phyloP scores from a whole-genome alignment of 805 yeast genomes.

The Ogataea pignaliae region DNA sequence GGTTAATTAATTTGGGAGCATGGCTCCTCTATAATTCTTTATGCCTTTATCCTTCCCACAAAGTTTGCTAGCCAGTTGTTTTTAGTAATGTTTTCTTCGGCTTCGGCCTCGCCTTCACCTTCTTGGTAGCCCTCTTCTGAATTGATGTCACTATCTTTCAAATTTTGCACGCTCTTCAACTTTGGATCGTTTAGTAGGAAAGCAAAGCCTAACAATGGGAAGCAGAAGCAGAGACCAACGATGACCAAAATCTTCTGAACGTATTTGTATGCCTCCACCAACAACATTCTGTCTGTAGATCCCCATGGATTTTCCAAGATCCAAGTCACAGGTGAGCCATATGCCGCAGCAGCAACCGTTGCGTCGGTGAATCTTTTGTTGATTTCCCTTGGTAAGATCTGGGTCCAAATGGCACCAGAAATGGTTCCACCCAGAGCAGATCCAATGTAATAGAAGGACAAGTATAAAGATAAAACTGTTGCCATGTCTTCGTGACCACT shows the following conservation, averaged over 20 bases:
- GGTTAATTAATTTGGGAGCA: no score
- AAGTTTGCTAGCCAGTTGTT: no score
- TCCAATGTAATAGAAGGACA: conserved; percentile 58
- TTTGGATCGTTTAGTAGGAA: conserved; percentile 45
- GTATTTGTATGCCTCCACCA: conserved; percentile 54
- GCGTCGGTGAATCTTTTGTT: conserved; percentile 33
- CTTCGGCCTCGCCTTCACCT: no score
- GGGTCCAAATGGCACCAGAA: conserved; percentile 72
- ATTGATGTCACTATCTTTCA: conserved; percentile 10
- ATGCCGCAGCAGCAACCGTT: conserved; percentile 41
- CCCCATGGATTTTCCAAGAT: conserved; percentile 52
- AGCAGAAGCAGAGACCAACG: conserved; percentile 51
- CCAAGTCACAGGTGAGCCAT: conserved; percentile 50
- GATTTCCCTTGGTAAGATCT: conserved; percentile 45
- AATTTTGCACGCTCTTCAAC: conserved; percentile 15
- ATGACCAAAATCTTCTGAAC: conserved; percentile 56
- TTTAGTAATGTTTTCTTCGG: no score
- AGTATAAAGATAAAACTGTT: conserved; percentile 50
- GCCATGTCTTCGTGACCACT: conserved; percentile 64
- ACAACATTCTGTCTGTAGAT: conserved; percentile 52
- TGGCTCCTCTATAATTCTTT: no score
- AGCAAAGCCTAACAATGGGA: conserved; percentile 44
- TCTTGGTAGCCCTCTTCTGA: background rate
- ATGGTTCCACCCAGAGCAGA: conserved; percentile 58
- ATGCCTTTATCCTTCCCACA: no score